Base-by-base conservation (phyloP, 2,329 filamentous ascomycete species). In the Cladosporium sphaerospermum region DNA sequence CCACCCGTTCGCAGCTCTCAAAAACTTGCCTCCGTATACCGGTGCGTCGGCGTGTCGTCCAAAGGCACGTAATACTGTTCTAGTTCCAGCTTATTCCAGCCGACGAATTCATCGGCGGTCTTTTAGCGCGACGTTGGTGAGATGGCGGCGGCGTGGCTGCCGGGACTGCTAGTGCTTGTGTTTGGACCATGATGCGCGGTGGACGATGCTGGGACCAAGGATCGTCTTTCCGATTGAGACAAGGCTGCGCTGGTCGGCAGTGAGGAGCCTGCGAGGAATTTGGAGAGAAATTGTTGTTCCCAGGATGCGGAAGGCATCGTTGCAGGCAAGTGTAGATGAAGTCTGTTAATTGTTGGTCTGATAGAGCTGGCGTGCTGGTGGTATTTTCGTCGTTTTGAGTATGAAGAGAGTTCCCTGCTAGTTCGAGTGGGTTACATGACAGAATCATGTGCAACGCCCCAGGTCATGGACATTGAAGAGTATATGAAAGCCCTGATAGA, bases 281-380 rank as follows among this genome's bases (percentile, higher is more conserved):
- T 53, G 37, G 41, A 36, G 44, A 53, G 51, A 44, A 53, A 53
- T 18, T 42, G 36, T 10, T 41, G 39, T 47, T 53, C 51, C 51
- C 51, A 53, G 13, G 42, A n/a, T 43, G 48, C 33, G 16, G 48
- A 36, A 33, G 48, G 40, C 48, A 51, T 51, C 0, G 40, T 39
- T 36, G 4, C 10, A 36, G n/a, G n/a, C 23, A 28, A 28, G 23
- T 7, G 7, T 5, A 5, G 23, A 28, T 7, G 23, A 28, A 11
- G n/a, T 14, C 10, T 39, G 36, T 39, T 39, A 4, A 9, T 14
- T 5, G 34, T 39, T 39, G 36, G 11, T 39, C 4, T 18, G 2
- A 14, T 3, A 14, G 36, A 9, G n/a, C 16, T n/a, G 14, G 36
- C 16, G 36, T n/a, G 4, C 8, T 9, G 8, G n/a, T 16, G 36